Conservation (phyloP, 116 monocot genomes). For the Dioscorea cayenensis region DNA sequence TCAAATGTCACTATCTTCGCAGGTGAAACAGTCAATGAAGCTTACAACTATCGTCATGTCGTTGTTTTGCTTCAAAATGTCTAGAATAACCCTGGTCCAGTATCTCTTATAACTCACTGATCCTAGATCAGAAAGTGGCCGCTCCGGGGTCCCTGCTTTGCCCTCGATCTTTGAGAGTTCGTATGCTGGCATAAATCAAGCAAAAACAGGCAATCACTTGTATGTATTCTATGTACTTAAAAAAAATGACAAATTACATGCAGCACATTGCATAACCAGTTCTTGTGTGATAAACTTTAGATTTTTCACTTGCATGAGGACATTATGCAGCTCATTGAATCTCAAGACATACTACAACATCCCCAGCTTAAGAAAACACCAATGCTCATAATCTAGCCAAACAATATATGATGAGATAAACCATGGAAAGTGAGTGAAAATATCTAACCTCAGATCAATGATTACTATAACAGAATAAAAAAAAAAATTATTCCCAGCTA, state of each 20-base stretch:
- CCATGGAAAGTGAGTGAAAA: background rate
- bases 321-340: background rate
- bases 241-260: too few species aligned
- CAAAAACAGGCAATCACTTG: background rate
- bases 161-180: slow-evolving; percentile 99
- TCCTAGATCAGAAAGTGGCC: slow-evolving; percentile 94
- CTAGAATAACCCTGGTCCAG: slow-evolving; percentile 90
- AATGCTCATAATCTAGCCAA: background rate
- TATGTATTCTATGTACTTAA: too few species aligned
- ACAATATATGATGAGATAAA: background rate
- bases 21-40: background rate
- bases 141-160: slow-evolving; percentile 91
- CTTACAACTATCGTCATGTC: slow-evolving; percentile 92
- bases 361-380: background rate
- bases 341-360: background rate
- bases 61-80: slow-evolving; percentile 83
- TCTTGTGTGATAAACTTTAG: too few species aligned
- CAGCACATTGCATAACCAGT: too few species aligned
- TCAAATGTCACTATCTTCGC: too few species aligned
- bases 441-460: background rate
- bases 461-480: background rate
- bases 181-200: slow-evolving; percentile 46
- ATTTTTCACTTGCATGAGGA: background rate
- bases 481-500: too few species aligned
- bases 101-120: slow-evolving; percentile 85